phyloP scores from a whole-genome alignment of 1,284 basidiomycete genomes.

The Gymnopus androsaceus region DNA sequence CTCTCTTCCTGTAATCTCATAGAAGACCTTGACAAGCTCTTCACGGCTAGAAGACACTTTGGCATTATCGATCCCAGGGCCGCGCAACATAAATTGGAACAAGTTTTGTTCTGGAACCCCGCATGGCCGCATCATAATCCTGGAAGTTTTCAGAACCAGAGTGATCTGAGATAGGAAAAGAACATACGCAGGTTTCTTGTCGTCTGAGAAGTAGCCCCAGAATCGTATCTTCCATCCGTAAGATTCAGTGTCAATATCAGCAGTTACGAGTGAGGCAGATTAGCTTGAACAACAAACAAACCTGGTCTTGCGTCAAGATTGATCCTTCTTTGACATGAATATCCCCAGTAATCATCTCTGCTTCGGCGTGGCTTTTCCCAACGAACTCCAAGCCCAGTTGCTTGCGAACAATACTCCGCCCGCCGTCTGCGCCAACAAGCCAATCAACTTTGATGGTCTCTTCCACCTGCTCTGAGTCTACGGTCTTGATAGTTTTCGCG shows the following conservation, averaged over 20 bases:
- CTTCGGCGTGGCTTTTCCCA: slow-evolving; percentile 14
- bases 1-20: slow-evolving; percentile 29
- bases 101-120: slow-evolving; percentile 30
- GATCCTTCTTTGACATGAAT: slow-evolving; percentile 10
- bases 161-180: slow-evolving; percentile 23
- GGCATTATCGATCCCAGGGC: slow-evolving; percentile 27
- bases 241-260: background rate
- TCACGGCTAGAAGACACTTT: slow-evolving; percentile 31
- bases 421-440: slow-evolving; percentile 18
- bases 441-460: slow-evolving; percentile 3
- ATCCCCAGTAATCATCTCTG: slow-evolving; percentile 15
- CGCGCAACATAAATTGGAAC: slow-evolving; percentile 36
- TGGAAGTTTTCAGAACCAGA: background rate
- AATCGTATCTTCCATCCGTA: background rate
- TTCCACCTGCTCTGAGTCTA: slow-evolving; percentile 14
- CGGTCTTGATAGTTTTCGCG: slow-evolving; percentile 31
- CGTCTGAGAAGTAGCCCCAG: background rate
- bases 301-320: background rate
- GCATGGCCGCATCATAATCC: slow-evolving; percentile 29
- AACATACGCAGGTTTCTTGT: background rate
- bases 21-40: slow-evolving; percentile 32
- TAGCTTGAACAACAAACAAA: background rate
- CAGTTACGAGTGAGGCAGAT: background rate
- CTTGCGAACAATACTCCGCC: slow-evolving; percentile 17
- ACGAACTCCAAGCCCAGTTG: slow-evolving; percentile 16